These are phyloP conservation scores for Yarrowia sp. DNA, from an alignment of 805 yeast genomes.

Conservation along the genomic window DNA sequence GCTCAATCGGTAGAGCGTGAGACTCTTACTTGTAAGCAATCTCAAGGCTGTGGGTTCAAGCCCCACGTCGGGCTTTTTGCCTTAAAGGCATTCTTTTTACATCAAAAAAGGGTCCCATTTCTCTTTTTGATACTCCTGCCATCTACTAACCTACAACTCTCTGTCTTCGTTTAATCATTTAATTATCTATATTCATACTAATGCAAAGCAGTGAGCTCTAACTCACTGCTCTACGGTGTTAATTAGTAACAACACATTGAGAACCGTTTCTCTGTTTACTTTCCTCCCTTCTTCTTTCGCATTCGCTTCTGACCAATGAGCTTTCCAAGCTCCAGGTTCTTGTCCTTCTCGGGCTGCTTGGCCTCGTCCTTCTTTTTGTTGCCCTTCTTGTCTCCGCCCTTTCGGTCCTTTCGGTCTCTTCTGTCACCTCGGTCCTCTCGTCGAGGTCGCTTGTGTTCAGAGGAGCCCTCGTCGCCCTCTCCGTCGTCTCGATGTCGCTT, in stretches of 20 bases:
- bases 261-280: not conserved
- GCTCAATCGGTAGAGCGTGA: slow-evolving; percentile 39
- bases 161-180: not conserved
- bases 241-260: slow-evolving; percentile 1
- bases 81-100: not conserved
- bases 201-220: slow-evolving; percentile 2
- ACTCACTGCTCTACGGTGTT: slow-evolving; percentile 7
- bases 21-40: slow-evolving; percentile 15
- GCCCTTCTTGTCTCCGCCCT: slow-evolving; percentile 13
- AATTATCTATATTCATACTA: slow-evolving; percentile 9
- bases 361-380: slow-evolving; percentile 1
- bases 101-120: no score
- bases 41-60: slow-evolving; percentile 39
- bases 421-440: slow-evolving; percentile 32
- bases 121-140: no score
- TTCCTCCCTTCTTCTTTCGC: slow-evolving; percentile 43
- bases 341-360: slow-evolving; percentile 40
- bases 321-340: slow-evolving; percentile 42
- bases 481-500: slow-evolving; percentile 40
- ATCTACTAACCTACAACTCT: no score
- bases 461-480: slow-evolving; percentile 6
- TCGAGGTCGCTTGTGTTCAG: slow-evolving; percentile 24
- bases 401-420: slow-evolving; percentile 22
- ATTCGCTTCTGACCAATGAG: slow-evolving; percentile 50
- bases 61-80: slow-evolving; percentile 33